Evolutionary conservation across 176 grass and related monocot species (phyloP).

Genomic region (Zea luxurians): DNA sequence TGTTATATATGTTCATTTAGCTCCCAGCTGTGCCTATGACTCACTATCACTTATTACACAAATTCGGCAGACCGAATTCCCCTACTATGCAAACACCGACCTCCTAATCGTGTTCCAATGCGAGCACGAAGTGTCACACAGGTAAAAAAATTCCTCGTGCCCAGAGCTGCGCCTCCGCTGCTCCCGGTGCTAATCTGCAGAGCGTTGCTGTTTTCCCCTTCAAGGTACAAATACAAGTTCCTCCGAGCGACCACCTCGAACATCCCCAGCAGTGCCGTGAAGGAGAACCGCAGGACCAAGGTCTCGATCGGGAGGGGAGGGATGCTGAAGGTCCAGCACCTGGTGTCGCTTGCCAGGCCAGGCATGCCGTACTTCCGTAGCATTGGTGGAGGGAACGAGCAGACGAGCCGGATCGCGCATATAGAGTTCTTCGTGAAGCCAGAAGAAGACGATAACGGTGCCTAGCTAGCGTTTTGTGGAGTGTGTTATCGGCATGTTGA

Average conservation of each 20-base stretch:
- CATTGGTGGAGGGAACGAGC: slow-evolving; percentile 47
- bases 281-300: slow-evolving; percentile 85
- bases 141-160: slow-evolving; percentile 27
- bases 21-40: background rate
- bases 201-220: background rate
- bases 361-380: slow-evolving; percentile 51
- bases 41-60: slow-evolving; percentile 10
- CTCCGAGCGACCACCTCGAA: slow-evolving; percentile 82
- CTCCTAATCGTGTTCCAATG: slow-evolving; percentile 89
- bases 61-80: slow-evolving; percentile 66
- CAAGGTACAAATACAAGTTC: slow-evolving; percentile 95
- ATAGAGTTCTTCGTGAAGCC: slow-evolving; percentile 91
- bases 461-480: slow-evolving; percentile 26
- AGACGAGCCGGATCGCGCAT: slow-evolving; percentile 80
- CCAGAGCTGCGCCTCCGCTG: background rate
- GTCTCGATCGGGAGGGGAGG: slow-evolving; percentile 77
- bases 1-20: background rate
- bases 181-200: slow-evolving; percentile 27
- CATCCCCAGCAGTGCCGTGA: slow-evolving; percentile 63
- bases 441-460: slow-evolving; percentile 62
- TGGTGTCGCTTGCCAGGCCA: slow-evolving; percentile 71
- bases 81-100: slow-evolving; percentile 73
- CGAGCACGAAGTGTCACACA: slow-evolving; percentile 59
- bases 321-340: slow-evolving; percentile 93
- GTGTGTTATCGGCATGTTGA: background rate